Base-by-base conservation (phyloP, 768 basidiomycete genomes). In the Lactarius tabidus region DNA sequence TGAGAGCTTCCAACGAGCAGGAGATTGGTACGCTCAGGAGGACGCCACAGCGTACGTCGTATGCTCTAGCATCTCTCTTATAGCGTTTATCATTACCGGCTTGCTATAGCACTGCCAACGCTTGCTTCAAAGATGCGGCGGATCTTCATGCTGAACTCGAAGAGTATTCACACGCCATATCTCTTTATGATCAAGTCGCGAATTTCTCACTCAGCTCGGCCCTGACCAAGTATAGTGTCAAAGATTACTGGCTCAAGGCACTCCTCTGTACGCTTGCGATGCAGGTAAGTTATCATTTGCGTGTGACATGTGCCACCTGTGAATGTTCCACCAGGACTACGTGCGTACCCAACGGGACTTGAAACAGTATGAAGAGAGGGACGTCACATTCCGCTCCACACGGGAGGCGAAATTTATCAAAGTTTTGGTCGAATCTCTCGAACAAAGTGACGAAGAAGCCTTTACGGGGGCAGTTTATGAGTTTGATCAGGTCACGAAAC, bases 1-100 rank as follows among this genome's bases (percentile, higher is more conserved):
- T 72, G 94, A 98, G 65, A 93, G 92, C 77, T 94, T 87, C 71
- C 89, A 89, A 73, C 81, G 90, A 57, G 97, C 97, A 15, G 96
- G 88, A 29, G 95, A 99, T 48, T 96, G 96, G 93, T 98, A 99
- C 79, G 82, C 87, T n/a, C 90, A 94, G 71, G 97, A 99, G 77
- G 97, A 98, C 79, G 95, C 97, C 15, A 83, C 86, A 68, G 95
- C 96, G 96, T 97, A 79, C 75, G 93, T 79, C 15, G 3, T 63
- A 3, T 29, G 23, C 31, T 15, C 29, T 59, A 38, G 28, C 28
- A 38, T 26, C 35, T 7, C 63, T 23, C 9, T 29, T 17, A 4
- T 28, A 62, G 52, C 39, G 9, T 18, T 57, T 52, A 48, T 15
- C 63, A 43, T 26, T 53, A n/a, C 66, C 62, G 57, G 67, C 65